Evolutionary conservation across 2,329 filamentous ascomycete genomes (phyloP), one percentile per base, ranked within the genome.

Genomic region (Hirsutella thompsonii): DNA sequence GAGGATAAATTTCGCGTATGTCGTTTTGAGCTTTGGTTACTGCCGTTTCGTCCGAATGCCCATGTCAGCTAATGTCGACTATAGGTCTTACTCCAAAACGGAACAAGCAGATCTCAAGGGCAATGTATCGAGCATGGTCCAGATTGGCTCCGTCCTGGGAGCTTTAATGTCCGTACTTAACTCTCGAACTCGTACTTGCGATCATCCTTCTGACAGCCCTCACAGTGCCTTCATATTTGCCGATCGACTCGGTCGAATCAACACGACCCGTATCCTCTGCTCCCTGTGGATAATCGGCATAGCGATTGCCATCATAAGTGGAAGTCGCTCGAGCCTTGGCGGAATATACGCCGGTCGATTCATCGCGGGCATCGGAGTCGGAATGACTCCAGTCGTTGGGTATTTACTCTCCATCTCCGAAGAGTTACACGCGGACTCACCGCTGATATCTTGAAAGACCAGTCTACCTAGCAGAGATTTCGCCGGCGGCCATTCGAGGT

Each of bases 41-140:
- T n/a, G n/a, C n/a, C n/a, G n/a, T n/a, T n/a, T n/a, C n/a, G n/a
- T n/a, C n/a, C n/a, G n/a, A n/a, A n/a, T n/a, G n/a, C n/a, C n/a
- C n/a, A n/a, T n/a, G n/a, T n/a, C n/a, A n/a, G n/a, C n/a, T n/a
- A n/a, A n/a, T n/a, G 23, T 84, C 54, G 52, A 75, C 48, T 75
- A 78, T 46, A 60, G 65, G 5, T 63, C 66, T 2, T 77, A 79
- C 51, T 64, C 59, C 36, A 50, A 59, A 0, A 63, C 69, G 4
- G 68, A 74, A 37, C 65, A 72, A 53, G 78, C 81, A 45, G 78
- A 83, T 56, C 79, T 81, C 62, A 78, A 83, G 60, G 78, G 73
- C 49, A 89, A 89, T 57, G 81, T 89, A 42, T 81, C 82, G 2
- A 74, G 81, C 37, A 89, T 89, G 83, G 83, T 89, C 0, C 83